Conservation (phyloP, 345 rosid genomes). For the Erucastrum elatum region DNA sequence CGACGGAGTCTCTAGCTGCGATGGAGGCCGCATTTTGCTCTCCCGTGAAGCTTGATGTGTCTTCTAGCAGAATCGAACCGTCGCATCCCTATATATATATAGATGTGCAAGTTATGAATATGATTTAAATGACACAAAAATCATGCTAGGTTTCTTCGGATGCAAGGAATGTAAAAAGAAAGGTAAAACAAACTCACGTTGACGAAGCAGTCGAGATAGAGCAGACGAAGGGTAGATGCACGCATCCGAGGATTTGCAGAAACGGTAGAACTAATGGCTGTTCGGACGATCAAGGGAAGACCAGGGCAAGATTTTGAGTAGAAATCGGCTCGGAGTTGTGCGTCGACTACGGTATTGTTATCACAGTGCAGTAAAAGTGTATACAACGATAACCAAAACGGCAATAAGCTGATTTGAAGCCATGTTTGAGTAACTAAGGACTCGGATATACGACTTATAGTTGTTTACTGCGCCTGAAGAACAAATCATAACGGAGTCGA, state of each 20-base stretch:
- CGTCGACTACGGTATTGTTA: slow-evolving; percentile 40
- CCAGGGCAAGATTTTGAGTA: slow-evolving; percentile 61
- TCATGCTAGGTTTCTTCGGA: not conserved
- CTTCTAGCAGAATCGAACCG: slow-evolving; percentile 77
- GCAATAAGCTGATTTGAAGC: not conserved
- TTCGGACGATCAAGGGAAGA: slow-evolving; percentile 48
- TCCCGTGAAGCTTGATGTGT: slow-evolving; percentile 71
- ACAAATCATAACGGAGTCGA: too few relatives aligned
- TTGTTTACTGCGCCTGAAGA: too few relatives aligned
- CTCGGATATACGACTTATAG: not conserved
- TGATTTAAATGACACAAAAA: not conserved
- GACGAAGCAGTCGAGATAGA: slow-evolving; percentile 93
- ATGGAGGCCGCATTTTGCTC: slow-evolving; percentile 72
- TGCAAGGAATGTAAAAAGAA: not conserved
- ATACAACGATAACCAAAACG: slow-evolving; percentile 39
- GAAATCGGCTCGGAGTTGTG: slow-evolving; percentile 68
- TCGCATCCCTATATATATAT: slow-evolving; percentile 61
- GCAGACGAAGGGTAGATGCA: slow-evolving; percentile 78
- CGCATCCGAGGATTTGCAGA: slow-evolving; percentile 56
- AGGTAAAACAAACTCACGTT: slow-evolving; percentile 49
- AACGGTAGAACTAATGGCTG: slow-evolving; percentile 54
- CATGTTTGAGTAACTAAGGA: not conserved
- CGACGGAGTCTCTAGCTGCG: slow-evolving; percentile 70
- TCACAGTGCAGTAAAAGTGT: slow-evolving; percentile 32
- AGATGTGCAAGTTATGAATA: not conserved